phyloP scores from a whole-genome alignment of 2,329 filamentous ascomycete genomes.

The Colletotrichum phormii region DNA sequence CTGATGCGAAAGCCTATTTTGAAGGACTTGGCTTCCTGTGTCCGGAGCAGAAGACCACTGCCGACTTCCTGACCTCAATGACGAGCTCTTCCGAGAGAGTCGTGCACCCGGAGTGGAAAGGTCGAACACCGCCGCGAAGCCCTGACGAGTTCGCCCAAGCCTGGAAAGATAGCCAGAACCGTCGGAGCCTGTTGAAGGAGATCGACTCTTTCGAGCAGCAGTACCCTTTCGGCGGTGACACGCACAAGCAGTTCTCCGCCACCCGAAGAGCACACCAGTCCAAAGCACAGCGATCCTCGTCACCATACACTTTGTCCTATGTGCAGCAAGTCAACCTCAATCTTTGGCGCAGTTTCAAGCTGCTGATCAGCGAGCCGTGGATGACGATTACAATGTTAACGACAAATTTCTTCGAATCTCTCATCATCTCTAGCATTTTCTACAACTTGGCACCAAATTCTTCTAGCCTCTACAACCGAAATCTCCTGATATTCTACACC shows the following conservation, averaged over 20 bases:
- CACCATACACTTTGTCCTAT: conserved; percentile 60
- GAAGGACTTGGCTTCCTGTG: conserved; percentile 73
- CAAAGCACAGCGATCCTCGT: conserved; percentile 50
- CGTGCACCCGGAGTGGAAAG: conserved; percentile 23
- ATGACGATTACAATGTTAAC: conserved; percentile 52
- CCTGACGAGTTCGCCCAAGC: conserved; percentile 27
- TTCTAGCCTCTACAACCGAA: conserved; percentile 56
- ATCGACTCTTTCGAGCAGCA: conserved; percentile 19
- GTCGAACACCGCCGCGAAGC: conserved; percentile 12
- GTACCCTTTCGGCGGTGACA: conserved; percentile 22
- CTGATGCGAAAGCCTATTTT: conserved; percentile 74
- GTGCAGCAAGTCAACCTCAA: conserved; percentile 58
- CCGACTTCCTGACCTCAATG: conserved; percentile 78
- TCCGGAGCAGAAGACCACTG: conserved; percentile 69
- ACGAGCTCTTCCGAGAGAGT: conserved; percentile 46
- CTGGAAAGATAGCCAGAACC: conserved; percentile 19
- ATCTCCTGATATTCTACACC: conserved; percentile 64
- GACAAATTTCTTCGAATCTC: conserved; percentile 59
- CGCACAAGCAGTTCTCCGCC: conserved; percentile 3
- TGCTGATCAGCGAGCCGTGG: conserved; percentile 53
- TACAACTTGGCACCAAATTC: conserved; percentile 57
- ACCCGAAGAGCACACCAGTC: conserved; percentile 19
- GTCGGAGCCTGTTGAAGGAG: neutral
- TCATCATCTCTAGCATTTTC: conserved; percentile 66
- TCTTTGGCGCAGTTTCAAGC: conserved; percentile 53